A percentile compares a stretch with the other conserved stretches of the same genome.
Conservation (phyloP, 495 filamentous ascomycete species). For the Pyrenula aspistea region DNA sequence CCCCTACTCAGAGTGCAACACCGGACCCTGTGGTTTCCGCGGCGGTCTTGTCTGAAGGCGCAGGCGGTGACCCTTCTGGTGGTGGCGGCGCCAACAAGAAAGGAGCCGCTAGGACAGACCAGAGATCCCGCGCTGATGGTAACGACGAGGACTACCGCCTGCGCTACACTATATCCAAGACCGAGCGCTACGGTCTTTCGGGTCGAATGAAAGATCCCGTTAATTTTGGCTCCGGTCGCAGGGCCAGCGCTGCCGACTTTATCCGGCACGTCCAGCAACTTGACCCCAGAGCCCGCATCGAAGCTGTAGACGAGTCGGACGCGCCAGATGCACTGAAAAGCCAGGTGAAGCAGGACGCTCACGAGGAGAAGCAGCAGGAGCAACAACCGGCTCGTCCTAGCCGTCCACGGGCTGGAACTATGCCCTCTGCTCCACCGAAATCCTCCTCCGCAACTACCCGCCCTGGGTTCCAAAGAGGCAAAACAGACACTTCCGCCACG, state of each 20-base stretch:
- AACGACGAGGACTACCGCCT: slow-evolving; percentile 65
- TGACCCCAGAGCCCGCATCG: slow-evolving; percentile 61
- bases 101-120: slow-evolving; percentile 19
- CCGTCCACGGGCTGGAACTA: neutral
- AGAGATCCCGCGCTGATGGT: slow-evolving; percentile 23
- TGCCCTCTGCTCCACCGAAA: slow-evolving; percentile 8
- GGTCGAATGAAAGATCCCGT: neutral
- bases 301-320: slow-evolving; percentile 57
- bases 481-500: neutral
- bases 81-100: slow-evolving; percentile 5
- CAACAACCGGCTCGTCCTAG: slow-evolving; percentile 14
- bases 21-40: neutral
- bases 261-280: slow-evolving; percentile 70
- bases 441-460: neutral
- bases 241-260: slow-evolving; percentile 88
- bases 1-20: neutral
- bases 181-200: slow-evolving; percentile 8
- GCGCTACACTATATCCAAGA: slow-evolving; percentile 66
- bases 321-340: slow-evolving; percentile 44
- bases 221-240: slow-evolving; percentile 28
- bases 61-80: slow-evolving; percentile 4
- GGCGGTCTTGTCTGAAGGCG: neutral
- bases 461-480: neutral
- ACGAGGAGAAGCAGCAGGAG: slow-evolving; percentile 17
- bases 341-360: slow-evolving; percentile 39